Conservation (phyloP, 2,329 filamentous ascomycete genomes). For the Apiospora sp. region DNA sequence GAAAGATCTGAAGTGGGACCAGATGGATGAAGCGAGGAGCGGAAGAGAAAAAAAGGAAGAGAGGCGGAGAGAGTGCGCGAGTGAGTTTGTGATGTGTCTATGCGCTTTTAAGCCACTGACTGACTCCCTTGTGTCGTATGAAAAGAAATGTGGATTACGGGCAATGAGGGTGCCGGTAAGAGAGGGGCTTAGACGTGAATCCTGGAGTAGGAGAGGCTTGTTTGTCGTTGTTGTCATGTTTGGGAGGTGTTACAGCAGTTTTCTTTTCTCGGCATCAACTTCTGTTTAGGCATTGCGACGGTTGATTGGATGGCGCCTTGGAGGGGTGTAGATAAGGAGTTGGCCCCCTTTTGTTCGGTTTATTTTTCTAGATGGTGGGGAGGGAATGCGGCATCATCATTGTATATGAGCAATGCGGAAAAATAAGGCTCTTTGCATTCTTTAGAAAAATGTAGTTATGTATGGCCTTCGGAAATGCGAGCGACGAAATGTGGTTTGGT, state of each 20-base stretch:
- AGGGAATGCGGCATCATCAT: not conserved
- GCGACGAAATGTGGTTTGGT: not conserved
- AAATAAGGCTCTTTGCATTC: not conserved
- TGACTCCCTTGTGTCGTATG: not conserved
- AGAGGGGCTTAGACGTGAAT: conserved; percentile 1
- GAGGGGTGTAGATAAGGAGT: conserved; percentile 9
- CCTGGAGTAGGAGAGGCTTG: not conserved
- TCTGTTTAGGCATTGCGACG: conserved; percentile 17
- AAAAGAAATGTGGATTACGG: not conserved
- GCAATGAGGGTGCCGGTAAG: not conserved
- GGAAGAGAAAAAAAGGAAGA: not conserved
- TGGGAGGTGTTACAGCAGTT: conserved; percentile 6
- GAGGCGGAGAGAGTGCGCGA: not conserved
- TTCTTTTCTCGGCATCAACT: conserved; percentile 18
- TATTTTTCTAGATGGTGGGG: not conserved
- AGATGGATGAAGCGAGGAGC: not conserved
- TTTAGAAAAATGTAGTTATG: not conserved
- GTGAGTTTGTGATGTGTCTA: not conserved
- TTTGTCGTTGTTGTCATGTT: not conserved
- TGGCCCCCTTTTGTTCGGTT: conserved; percentile 2
- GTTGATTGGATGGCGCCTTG: conserved; percentile 19
- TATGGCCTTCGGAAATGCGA: not conserved
- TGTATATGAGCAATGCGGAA: not conserved
- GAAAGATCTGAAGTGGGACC: not conserved
- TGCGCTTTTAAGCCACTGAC: not conserved